Evolutionary conservation across 2,329 filamentous ascomycete genomes (phyloP), one percentile per base, ranked within the genome.

Genomic region (Neonectria coccinea): DNA sequence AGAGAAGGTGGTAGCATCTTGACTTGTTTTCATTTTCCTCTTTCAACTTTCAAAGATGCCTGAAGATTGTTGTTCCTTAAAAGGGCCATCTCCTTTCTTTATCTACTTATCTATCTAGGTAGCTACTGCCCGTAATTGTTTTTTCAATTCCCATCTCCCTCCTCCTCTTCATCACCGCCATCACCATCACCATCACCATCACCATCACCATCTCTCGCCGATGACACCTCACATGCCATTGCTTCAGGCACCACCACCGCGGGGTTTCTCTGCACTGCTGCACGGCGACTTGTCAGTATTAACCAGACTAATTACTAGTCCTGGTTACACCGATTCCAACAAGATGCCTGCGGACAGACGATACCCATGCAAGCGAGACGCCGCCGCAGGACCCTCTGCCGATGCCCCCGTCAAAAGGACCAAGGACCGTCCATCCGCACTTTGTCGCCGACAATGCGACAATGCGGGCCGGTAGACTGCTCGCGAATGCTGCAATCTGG

Each of bases 301-400:
- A 10, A 20, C 39, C 18, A 42, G 39, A 25, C 61, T 18, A 63
- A 64, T 56, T 47, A 59, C n/a, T n/a, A 36, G 5, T 59, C 44
- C 56, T 56, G 36, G 54, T 45, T 16, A 59, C 51, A 64, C 61
- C 61, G 61, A 64, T 52, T 59, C 50, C 44, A 56, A 22, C 36
- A 31, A 55, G 33, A 61, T 61, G 62, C 56, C 57, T 53, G 57
- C 53, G 44, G 27, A 52, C 52, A 59, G 44, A 29, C 56, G 36
- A 52, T 64, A 51, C 14, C 33, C 56, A 59, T 64, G 61, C 61
- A 59, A 56, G 56, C 61, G 61, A 64, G 41, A 22, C 36, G 25
- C 18, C 47, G 51, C 50, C 27, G 33, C 29, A 55, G 36, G 48
- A 56, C 39, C 36, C 50, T 53, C 51, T 47, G 42, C 63, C 45